Evolutionary conservation across 2,329 filamentous ascomycete species (phyloP).

Genomic region (Dryadomyces quercus-mongolicae): DNA sequence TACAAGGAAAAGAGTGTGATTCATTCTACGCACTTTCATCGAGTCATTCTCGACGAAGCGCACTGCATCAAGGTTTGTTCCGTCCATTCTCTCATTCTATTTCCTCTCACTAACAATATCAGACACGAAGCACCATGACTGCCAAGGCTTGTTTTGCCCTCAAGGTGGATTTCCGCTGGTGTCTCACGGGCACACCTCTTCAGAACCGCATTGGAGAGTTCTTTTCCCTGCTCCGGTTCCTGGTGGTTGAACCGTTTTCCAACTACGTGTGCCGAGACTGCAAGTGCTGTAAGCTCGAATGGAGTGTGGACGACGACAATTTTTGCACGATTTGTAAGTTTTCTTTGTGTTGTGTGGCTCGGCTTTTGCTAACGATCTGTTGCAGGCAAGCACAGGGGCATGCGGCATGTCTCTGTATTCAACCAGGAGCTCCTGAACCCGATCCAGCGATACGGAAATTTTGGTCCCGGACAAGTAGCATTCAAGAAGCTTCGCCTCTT

Average conservation of each 20-base stretch:
- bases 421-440: constrained; percentile 83
- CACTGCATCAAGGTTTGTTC: constrained; percentile 69
- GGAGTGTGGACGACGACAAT: constrained; percentile 62
- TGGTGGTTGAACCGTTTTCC: constrained; percentile 79
- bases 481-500: constrained; percentile 76
- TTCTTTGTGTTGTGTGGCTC: no score
- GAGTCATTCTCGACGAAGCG: constrained; percentile 78
- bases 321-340: constrained; percentile 16
- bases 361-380: constrained; percentile 38
- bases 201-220: constrained; percentile 97
- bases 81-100: not conserved
- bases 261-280: constrained; percentile 92
- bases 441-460: constrained; percentile 50
- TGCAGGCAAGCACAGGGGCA: constrained; percentile 46
- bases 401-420: constrained; percentile 48
- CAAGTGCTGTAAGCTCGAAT: constrained; percentile 68
- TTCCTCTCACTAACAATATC: not conserved
- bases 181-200: constrained; percentile 84
- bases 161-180: constrained; percentile 85
- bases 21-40: constrained; percentile 77
- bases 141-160: constrained; percentile 92
- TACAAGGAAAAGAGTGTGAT: constrained; percentile 72
- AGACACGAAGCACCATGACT: constrained; percentile 71
- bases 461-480: constrained; percentile 51
- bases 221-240: constrained; percentile 85